These are phyloP conservation scores for Thymus mandschuricus DNA, from an alignment of 257 asterid genomes.

Conservation along the genomic window DNA sequence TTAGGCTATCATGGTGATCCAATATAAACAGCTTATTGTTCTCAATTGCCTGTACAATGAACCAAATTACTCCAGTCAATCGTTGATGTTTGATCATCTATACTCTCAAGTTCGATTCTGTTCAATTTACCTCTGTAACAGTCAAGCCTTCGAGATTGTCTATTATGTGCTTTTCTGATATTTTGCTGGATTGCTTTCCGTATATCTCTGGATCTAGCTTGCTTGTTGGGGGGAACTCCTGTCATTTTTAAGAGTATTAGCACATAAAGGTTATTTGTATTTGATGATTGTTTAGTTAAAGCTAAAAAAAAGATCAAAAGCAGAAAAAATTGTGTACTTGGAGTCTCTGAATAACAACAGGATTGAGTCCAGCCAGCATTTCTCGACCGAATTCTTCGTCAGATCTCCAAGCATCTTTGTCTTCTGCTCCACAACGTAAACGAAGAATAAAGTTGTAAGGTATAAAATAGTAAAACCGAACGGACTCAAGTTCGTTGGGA, in stretches of 20 bases:
- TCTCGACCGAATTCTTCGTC: slow-evolving; percentile 83
- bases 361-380: slow-evolving; percentile 81
- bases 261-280: slow-evolving; percentile 13
- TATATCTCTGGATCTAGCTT: slow-evolving; percentile 52
- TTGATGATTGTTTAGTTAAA: too few relatives aligned
- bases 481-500: too few relatives aligned
- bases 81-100: slow-evolving; percentile 6
- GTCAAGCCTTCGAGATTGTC: slow-evolving; percentile 54
- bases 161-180: slow-evolving; percentile 52
- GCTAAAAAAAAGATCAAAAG: background rate
- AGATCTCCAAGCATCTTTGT: slow-evolving; percentile 70
- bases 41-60: slow-evolving; percentile 53
- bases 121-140: slow-evolving; percentile 48
- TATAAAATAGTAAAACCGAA: too few relatives aligned
- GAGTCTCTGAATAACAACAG: slow-evolving; percentile 64
- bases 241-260: slow-evolving; percentile 22
- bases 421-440: slow-evolving; percentile 43
- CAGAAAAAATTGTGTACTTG: slow-evolving; percentile 46
- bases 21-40: slow-evolving; percentile 54
- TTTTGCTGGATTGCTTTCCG: slow-evolving; percentile 64
- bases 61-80: slow-evolving; percentile 12
- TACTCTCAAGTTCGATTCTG: background rate
- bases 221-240: slow-evolving; percentile 83
- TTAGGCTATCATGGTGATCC: slow-evolving; percentile 67
- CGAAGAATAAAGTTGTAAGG: background rate